Conservation (phyloP, 1,284 basidiomycete genomes). For the Dichomitus squalens region DNA sequence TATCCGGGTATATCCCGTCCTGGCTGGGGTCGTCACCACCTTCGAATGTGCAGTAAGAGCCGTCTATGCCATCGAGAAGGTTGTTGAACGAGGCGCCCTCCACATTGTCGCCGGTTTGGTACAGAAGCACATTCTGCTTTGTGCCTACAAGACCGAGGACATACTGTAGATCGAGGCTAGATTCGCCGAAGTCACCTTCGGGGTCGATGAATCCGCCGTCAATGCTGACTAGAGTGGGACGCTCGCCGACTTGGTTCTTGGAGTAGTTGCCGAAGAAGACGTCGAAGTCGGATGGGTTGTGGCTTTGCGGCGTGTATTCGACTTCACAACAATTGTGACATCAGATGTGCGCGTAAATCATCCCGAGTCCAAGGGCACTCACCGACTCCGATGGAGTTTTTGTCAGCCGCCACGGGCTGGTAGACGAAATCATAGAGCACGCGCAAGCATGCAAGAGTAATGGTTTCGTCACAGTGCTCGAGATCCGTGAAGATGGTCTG, state of each 20-base stretch:
- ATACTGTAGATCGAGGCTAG: slow-evolving; percentile 49
- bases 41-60: slow-evolving; percentile 42
- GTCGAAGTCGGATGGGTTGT: slow-evolving; percentile 45
- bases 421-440: slow-evolving; percentile 53
- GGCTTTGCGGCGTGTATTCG: slow-evolving; percentile 51
- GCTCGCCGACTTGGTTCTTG: slow-evolving; percentile 36
- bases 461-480: slow-evolving; percentile 37
- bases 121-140: slow-evolving; percentile 42
- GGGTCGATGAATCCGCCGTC: slow-evolving; percentile 35
- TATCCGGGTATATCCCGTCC: slow-evolving; percentile 46
- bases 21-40: slow-evolving; percentile 45
- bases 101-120: slow-evolving; percentile 49
- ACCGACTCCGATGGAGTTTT: slow-evolving; percentile 54
- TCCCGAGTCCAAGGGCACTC: slow-evolving; percentile 29
- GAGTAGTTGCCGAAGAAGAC: slow-evolving; percentile 46
- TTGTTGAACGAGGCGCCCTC: slow-evolving; percentile 48
- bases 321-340: slow-evolving; percentile 29
- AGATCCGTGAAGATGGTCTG: not conserved
- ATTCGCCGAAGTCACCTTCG: slow-evolving; percentile 46
- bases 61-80: slow-evolving; percentile 48
- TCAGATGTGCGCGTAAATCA: slow-evolving; percentile 10
- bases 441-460: slow-evolving; percentile 56
- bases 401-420: slow-evolving; percentile 40
- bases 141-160: slow-evolving; percentile 41
- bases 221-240: slow-evolving; percentile 42